Conservation (phyloP, 1,139 yeast genomes). For the Suhomyces terraborum region DNA sequence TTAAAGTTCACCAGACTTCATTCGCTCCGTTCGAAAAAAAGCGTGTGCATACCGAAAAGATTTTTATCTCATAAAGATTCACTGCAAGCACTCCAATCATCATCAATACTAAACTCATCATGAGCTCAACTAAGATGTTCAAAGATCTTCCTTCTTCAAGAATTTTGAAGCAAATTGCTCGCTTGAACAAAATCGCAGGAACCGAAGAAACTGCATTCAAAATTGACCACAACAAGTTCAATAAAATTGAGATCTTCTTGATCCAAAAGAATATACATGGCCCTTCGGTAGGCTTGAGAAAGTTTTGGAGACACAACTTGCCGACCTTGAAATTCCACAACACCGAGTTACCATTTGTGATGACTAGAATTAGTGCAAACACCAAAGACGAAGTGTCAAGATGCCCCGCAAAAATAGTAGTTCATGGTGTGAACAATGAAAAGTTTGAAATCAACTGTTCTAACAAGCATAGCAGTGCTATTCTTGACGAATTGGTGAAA, state of each 20-base stretch:
- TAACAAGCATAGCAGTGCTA: conserved; percentile 26
- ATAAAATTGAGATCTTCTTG: conserved; percentile 34
- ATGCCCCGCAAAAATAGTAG: conserved; percentile 49
- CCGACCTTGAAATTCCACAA: conserved; percentile 85
- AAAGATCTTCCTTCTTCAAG: conserved; percentile 32
- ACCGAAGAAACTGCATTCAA: conserved; percentile 36
- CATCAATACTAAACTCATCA: neutral
- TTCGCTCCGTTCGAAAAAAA: too few relatives aligned
- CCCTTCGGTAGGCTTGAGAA: conserved; percentile 41
- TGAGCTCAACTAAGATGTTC: conserved; percentile 20
- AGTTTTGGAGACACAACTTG: conserved; percentile 71
- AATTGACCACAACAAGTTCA: conserved; percentile 28
- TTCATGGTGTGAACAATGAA: conserved; percentile 27
- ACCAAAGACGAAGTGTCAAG: conserved; percentile 41
- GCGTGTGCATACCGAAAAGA: conserved; percentile 11
- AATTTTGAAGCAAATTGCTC: conserved; percentile 35
- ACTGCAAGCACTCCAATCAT: neutral
- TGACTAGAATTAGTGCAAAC: conserved; percentile 53
- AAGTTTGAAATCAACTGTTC: conserved; percentile 37
- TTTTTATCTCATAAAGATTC: neutral
- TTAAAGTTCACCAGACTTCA: too few relatives aligned
- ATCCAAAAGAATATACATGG: conserved; percentile 31
- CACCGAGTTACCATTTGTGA: conserved; percentile 64
- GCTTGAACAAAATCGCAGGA: conserved; percentile 46
- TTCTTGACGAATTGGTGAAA: conserved; percentile 35